A percentile compares a stretch with the other conserved stretches of the same genome.
These are phyloP conservation scores for Cornus kousa DNA, from an alignment of 148 eudicot species.

Conservation along the genomic window DNA sequence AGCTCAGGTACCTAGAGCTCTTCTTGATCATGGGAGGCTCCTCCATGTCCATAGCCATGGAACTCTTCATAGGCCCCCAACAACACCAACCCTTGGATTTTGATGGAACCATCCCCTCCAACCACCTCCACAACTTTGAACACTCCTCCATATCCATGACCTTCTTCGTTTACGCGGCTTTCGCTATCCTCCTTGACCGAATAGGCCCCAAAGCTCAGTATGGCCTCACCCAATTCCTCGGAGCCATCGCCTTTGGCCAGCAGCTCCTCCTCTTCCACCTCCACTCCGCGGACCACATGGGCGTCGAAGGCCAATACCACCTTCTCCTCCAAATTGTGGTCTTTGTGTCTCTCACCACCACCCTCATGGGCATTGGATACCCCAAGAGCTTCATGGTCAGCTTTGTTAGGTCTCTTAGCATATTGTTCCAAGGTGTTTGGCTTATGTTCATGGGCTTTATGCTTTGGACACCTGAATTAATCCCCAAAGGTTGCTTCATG, in stretches of 20 bases:
- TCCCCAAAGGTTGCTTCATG: conserved; percentile 69
- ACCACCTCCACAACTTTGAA: conserved; percentile 87
- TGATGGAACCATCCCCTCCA: conserved; percentile 77
- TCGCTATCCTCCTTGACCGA: conserved; percentile 50
- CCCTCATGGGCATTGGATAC: conserved; percentile 50
- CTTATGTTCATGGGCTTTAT: conserved; percentile 70
- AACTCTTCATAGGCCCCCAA: conserved; percentile 63
- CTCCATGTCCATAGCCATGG: conserved; percentile 59
- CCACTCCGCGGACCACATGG: conserved; percentile 86
- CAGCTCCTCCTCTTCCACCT: conserved; percentile 71
- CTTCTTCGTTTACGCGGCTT: conserved; percentile 57
- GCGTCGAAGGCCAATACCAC: conserved; percentile 87
- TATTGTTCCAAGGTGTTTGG: conserved; percentile 74
- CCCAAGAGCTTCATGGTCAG: conserved; percentile 43
- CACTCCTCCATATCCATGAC: conserved; percentile 65
- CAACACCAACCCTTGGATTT: conserved; percentile 76
- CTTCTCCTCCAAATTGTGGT: conserved; percentile 67
- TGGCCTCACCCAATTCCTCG: conserved; percentile 50
- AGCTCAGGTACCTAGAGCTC: conserved; percentile 55
- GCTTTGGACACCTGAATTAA: conserved; percentile 68
- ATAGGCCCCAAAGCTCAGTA: conserved; percentile 21
- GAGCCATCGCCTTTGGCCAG: conserved; percentile 57
- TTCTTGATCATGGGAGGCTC: conserved; percentile 57
- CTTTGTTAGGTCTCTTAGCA: conserved; percentile 60
- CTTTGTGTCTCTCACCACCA: conserved; percentile 40